phyloP scores from a whole-genome alignment of 805 yeast genomes.

The Barnettozyma populi region DNA sequence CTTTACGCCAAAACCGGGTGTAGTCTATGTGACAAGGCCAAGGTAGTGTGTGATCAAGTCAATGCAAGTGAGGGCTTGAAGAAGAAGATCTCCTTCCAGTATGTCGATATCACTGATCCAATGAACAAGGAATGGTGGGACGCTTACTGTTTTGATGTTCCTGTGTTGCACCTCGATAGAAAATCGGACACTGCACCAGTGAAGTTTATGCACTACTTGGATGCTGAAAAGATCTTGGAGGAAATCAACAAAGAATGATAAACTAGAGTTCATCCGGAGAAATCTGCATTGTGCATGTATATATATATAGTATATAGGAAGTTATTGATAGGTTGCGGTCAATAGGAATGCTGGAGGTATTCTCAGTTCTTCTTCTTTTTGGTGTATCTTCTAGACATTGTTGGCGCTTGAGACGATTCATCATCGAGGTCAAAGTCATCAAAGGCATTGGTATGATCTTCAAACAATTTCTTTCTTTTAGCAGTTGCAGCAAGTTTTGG shows the following conservation, averaged over 20 bases:
- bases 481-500: not conserved
- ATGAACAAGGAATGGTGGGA: conserved; percentile 64
- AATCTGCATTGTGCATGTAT: not conserved
- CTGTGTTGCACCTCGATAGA: conserved; percentile 66
- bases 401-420: conserved; percentile 8
- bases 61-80: conserved; percentile 27
- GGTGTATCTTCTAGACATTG: conserved; percentile 17
- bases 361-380: conserved; percentile 19
- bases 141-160: conserved; percentile 70
- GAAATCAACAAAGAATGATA: conserved; percentile 33
- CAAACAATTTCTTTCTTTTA: conserved; percentile 28
- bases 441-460: conserved; percentile 14
- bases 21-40: conserved; percentile 63
- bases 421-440: conserved; percentile 23
- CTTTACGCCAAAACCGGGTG: conserved; percentile 69
- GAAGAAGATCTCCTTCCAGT: conserved; percentile 30
- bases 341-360: not conserved
- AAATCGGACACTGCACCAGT: conserved; percentile 39
- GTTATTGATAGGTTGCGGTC: not conserved
- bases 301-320: not conserved
- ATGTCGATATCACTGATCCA: conserved; percentile 54
- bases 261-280: not conserved
- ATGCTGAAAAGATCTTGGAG: conserved; percentile 47
- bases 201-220: conserved; percentile 64
- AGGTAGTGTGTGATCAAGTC: conserved; percentile 40